Evolutionary conservation across 2,329 filamentous ascomycete genomes (phyloP).

Genomic region (Botrytis medusae): DNA sequence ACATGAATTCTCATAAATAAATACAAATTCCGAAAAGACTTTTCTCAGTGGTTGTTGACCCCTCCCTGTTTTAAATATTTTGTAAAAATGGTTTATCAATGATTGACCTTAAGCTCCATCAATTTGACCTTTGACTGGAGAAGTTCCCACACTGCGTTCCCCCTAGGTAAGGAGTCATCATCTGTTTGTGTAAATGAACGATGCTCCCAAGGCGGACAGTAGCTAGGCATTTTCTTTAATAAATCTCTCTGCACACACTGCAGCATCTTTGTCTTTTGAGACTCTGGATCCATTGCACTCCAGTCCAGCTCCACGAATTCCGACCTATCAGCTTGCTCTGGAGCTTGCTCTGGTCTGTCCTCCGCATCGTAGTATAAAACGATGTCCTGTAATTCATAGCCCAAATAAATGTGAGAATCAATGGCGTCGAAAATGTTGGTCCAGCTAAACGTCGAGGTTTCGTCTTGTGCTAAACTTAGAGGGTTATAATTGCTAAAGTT

Average conservation of each 20-base stretch:
- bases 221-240: conserved; percentile 4
- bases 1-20: not conserved
- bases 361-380: conserved; percentile 16
- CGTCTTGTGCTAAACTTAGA: not conserved
- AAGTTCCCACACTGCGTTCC: not conserved
- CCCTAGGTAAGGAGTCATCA: not conserved
- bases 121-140: conserved; percentile 17
- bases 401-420: not conserved
- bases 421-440: conserved; percentile 10
- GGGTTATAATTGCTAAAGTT: not conserved
- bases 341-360: not conserved
- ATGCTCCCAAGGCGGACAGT: not conserved
- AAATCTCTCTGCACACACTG: conserved; percentile 18
- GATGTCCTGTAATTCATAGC: conserved; percentile 8
- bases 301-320: conserved; percentile 21
- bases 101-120: conserved; percentile 10
- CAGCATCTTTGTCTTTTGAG: not conserved
- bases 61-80: too few species aligned
- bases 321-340: not conserved
- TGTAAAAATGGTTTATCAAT: not conserved
- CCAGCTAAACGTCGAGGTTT: conserved; percentile 4
- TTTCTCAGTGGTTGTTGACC: not conserved
- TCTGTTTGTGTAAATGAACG: not conserved
- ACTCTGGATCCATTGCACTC: conserved; percentile 16
- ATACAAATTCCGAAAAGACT: not conserved